phyloP scores from a whole-genome alignment of 2,329 filamentous ascomycete genomes.

The Ophiostoma quercus region DNA sequence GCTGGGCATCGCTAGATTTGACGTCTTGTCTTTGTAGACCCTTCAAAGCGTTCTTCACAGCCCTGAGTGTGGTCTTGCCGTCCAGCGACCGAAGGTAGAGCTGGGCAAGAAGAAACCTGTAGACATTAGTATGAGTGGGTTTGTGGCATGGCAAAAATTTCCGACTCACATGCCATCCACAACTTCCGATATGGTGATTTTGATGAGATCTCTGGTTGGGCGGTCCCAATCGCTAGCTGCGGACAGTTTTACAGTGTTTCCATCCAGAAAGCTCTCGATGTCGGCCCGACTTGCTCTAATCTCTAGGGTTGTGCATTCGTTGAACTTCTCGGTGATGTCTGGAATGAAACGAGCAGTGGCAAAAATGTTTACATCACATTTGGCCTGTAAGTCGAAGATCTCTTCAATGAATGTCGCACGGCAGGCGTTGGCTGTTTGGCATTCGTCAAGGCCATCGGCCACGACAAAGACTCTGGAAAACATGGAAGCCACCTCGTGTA shows the following conservation, averaged over 20 bases:
- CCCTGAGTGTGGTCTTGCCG: neutral
- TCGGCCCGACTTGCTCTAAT: neutral
- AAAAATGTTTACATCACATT: neutral
- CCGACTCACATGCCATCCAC: neutral
- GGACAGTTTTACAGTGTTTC: neutral
- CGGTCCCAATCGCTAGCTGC: neutral
- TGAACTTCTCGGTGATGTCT: neutral
- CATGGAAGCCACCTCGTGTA: neutral
- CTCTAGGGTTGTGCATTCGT: neutral
- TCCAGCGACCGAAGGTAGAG: neutral
- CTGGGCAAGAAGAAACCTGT: conserved; percentile 1
- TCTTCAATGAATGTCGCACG: neutral
- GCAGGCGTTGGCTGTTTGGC: neutral
- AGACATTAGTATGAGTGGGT: neutral
- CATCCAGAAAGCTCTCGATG: neutral
- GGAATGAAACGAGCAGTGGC: neutral
- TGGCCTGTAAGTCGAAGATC: neutral
- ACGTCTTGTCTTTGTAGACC: neutral
- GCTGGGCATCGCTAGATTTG: neutral
- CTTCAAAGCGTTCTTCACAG: neutral
- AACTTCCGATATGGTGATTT: neutral
- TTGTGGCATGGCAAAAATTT: neutral
- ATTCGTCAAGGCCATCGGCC: neutral
- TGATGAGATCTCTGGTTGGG: neutral
- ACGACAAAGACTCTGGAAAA: neutral